A percentile compares a stretch with the other conserved stretches of the same genome.
phyloP scores from a whole-genome alignment of 2,329 filamentous ascomycete species.

The Alternaria longipes region DNA sequence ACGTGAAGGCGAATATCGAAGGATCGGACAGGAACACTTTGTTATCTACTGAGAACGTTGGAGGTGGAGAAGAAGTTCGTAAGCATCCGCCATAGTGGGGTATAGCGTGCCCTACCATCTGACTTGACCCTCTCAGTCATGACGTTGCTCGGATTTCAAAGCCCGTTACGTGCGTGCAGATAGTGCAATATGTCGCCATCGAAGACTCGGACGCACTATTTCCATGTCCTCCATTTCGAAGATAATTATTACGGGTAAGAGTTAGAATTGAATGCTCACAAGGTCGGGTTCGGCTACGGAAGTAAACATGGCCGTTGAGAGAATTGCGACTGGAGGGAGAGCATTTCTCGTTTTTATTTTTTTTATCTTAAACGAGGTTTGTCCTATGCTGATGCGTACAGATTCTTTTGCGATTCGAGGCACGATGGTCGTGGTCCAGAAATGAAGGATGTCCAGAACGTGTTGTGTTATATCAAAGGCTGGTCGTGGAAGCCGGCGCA shows the following conservation, averaged over 20 bases:
- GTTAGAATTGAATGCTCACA: background rate
- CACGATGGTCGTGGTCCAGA: background rate
- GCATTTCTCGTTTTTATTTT: background rate
- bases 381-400: background rate
- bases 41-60: background rate
- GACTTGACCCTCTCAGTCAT: background rate
- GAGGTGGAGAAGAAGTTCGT: background rate
- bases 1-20: background rate
- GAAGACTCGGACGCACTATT: background rate
- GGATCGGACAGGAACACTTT: background rate
- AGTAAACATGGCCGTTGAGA: background rate
- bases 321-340: background rate
- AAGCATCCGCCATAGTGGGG: slow-evolving; percentile 7
- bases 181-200: background rate
- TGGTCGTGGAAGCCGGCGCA: background rate
- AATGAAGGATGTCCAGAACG: background rate
- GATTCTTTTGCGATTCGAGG: background rate
- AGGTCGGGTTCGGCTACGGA: background rate
- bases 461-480: background rate
- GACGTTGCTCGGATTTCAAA: slow-evolving; percentile 6
- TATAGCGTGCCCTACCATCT: background rate
- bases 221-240: background rate
- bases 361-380: background rate
- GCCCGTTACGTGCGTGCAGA: background rate
- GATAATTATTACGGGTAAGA: background rate